A percentile compares a stretch with the other conserved stretches of the same genome.
These are phyloP conservation scores for Exidia glandulosa DNA, from an alignment of 768 basidiomycete species.

Conservation along the genomic window DNA sequence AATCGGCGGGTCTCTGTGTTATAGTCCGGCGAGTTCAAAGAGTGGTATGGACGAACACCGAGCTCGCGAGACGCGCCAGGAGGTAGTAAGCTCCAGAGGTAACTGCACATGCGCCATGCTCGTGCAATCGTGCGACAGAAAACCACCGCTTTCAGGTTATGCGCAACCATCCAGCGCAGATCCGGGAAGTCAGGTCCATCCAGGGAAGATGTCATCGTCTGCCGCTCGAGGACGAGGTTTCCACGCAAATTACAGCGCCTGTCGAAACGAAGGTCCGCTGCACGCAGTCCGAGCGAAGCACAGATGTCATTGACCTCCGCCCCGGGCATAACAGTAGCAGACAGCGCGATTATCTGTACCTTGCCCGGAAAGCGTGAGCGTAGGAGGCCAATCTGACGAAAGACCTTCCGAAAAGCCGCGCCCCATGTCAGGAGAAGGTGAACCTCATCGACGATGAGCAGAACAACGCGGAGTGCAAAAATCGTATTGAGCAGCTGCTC, in stretches of 20 bases:
- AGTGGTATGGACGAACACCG: neutral
- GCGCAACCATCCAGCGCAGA: too few species aligned
- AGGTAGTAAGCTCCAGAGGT: neutral
- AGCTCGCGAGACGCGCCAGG: neutral
- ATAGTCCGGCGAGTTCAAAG: neutral
- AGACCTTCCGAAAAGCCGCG: slow-evolving; percentile 7
- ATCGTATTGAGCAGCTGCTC: slow-evolving; percentile 5
- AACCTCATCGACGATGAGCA: slow-evolving; percentile 10
- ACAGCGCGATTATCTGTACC: slow-evolving; percentile 3
- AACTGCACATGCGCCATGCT: too few species aligned
- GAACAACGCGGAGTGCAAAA: slow-evolving; percentile 4
- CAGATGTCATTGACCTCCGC: slow-evolving; percentile 2
- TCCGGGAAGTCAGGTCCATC: too few species aligned
- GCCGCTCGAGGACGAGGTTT: too few species aligned
- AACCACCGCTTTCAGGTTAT: too few species aligned
- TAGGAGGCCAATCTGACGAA: slow-evolving; percentile 4
- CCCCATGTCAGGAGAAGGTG: slow-evolving; percentile 14
- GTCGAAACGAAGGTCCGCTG: slow-evolving; percentile 4
- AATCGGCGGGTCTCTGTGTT: neutral
- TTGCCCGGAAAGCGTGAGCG: slow-evolving; percentile 1
- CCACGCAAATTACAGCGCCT: slow-evolving; percentile 11
- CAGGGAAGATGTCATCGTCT: too few species aligned
- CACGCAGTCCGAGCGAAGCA: slow-evolving; percentile 6
- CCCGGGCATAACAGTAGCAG: slow-evolving; percentile 9
- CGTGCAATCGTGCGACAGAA: too few species aligned